Evolutionary conservation across 2,329 filamentous ascomycete species (phyloP).

Genomic region (Microsporum canis): DNA sequence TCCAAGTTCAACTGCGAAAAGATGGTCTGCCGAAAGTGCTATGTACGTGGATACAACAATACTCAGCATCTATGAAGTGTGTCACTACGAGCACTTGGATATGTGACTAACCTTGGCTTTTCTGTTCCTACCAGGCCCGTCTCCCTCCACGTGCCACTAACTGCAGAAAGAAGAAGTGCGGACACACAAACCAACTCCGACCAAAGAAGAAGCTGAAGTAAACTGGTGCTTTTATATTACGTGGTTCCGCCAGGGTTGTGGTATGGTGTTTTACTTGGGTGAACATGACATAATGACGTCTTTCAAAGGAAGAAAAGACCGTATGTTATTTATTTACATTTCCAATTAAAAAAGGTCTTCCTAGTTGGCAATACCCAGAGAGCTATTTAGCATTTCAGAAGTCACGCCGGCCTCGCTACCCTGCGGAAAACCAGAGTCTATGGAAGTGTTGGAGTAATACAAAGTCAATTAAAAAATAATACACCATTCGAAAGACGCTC

Average conservation of each 20-base stretch:
- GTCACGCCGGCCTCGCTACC: background rate
- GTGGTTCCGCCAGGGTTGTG: conserved; percentile 3
- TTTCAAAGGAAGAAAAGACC: conserved; percentile 9
- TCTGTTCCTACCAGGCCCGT: conserved; percentile 44
- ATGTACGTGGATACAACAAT: conserved; percentile 51
- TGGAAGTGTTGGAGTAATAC: conserved; percentile 1
- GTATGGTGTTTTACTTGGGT: conserved; percentile 8
- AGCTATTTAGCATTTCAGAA: conserved; percentile 1
- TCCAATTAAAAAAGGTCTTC: conserved; percentile 2
- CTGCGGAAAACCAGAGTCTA: background rate
- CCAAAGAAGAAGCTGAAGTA: conserved; percentile 99
- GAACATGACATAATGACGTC: conserved; percentile 12
- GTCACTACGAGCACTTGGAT: background rate
- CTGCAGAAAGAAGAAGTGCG: conserved; percentile 99
- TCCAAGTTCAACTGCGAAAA: conserved; percentile 99
- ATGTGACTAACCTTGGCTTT: background rate
- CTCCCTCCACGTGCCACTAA: conserved; percentile 98
- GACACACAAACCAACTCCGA: conserved; percentile 99
- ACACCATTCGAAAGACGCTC: background rate
- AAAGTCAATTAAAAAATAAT: conserved; percentile 2
- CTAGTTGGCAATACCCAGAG: background rate
- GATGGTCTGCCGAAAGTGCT: conserved; percentile 99
- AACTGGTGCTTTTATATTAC: conserved; percentile 8
- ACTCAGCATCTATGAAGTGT: background rate
- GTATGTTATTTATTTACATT: conserved; percentile 7